phyloP scores from a whole-genome alignment of 2,329 filamentous ascomycete species.

The Neofusicoccum ribis region DNA sequence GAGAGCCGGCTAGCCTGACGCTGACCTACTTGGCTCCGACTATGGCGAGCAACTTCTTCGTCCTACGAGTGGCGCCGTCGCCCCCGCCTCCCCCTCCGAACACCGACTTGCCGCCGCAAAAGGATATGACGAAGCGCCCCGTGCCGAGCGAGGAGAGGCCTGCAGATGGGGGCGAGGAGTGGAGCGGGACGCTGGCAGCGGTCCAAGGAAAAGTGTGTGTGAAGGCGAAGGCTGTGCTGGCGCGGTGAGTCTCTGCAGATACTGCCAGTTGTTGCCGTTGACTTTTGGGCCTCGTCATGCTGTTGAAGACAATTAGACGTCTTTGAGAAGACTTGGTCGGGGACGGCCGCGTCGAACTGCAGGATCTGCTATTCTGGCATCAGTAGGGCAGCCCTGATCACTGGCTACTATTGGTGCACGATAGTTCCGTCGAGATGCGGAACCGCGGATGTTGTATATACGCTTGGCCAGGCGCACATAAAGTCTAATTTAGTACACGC shows the following conservation, averaged over 20 bases:
- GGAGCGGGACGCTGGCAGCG: slow-evolving; percentile 55
- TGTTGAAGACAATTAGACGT: too few relatives aligned
- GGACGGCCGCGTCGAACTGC: too few relatives aligned
- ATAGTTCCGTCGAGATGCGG: too few relatives aligned
- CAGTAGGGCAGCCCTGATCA: too few relatives aligned
- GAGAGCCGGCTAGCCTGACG: slow-evolving; percentile 32
- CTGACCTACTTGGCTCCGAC: slow-evolving; percentile 65
- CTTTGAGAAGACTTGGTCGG: too few relatives aligned
- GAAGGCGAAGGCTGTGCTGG: slow-evolving; percentile 46
- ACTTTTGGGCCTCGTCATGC: too few relatives aligned
- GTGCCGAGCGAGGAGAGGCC: slow-evolving; percentile 24
- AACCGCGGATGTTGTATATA: too few relatives aligned
- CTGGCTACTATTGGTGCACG: too few relatives aligned
- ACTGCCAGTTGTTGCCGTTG: too few relatives aligned
- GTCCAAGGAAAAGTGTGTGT: slow-evolving; percentile 56
- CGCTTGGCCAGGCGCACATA: too few relatives aligned
- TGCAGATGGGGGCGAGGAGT: slow-evolving; percentile 43
- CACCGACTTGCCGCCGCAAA: slow-evolving; percentile 31
- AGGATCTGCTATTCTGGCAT: too few relatives aligned
- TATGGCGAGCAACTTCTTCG: slow-evolving; percentile 62
- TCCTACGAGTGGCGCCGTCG: slow-evolving; percentile 53
- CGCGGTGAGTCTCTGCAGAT: neutral
- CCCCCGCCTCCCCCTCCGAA: slow-evolving; percentile 30
- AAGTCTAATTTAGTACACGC: too few relatives aligned
- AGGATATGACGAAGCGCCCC: slow-evolving; percentile 40